Base-by-base conservation (phyloP, 1,139 yeast genomes). In the Candida freyschussii region DNA sequence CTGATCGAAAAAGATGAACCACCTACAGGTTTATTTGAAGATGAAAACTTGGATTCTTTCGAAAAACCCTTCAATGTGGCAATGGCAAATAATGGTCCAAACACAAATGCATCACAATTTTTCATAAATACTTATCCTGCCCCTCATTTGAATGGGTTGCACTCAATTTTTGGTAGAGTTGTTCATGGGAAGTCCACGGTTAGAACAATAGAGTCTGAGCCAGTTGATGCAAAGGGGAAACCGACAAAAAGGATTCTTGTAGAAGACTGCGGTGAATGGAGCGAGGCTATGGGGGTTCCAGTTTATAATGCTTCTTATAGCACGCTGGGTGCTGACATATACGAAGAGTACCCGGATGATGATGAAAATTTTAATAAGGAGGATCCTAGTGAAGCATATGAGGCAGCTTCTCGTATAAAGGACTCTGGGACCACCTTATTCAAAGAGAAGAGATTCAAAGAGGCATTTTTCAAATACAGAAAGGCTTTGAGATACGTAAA, bases 271-370 rank as follows among this genome's bases (percentile, higher is more conserved):
- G 96, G 95, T 1, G 63, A 55, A 24, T 82, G 89, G 87, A 47
- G 58, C 4, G 69, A 66, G 11, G 59, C 59, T 0, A 69, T 72
- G 65, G 60, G 48, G 0, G 59, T 76, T 1, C 89, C 89, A 0
- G 63, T 78, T 4, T 71, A 48, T 45, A 75, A 77, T 48, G 83
- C 86, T 1, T 69, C 81, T 32, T 75, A 75, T 44, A 73, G 72
- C 40, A 53, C 59, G 0, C 62, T 74, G 9, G 86, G 82, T 2
- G 85, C 84, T 7, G 93, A 82, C 47, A 56, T 72, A 0, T 82
- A 69, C 47, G 91, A 81, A 56, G 93, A 82, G 51, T 75, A 66
- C 45, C 93, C 93, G 0, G 87, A 77, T 43, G 85, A 78, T 48
- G 87, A 63, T 49, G 24, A 61, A 62, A 40, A 39, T 24, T 73